phyloP scores from a whole-genome alignment of 805 yeast genomes.

The Cyberlindnera maritima region DNA sequence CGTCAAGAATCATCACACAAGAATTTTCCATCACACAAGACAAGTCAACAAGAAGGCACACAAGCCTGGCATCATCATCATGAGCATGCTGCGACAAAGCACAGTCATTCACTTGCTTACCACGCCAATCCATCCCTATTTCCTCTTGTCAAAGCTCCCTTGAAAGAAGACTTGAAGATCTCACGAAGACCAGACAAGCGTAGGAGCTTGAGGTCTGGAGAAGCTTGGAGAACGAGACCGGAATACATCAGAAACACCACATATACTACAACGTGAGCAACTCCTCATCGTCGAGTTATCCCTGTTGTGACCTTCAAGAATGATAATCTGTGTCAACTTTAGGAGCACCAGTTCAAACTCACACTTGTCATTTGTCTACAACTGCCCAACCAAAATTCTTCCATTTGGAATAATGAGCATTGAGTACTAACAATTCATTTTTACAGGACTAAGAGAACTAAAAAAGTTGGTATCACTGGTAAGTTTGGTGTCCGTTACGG shows the following conservation, averaged over 20 bases:
- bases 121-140: not conserved
- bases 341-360: no score
- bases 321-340: no score
- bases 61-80: not conserved
- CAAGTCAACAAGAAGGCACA: not conserved
- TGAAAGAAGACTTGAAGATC: not conserved
- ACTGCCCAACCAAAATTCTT: not conserved
- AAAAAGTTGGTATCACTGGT: constrained; percentile 99
- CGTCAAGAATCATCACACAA: not conserved
- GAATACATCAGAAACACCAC: not conserved
- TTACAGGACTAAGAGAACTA: constrained; percentile 97
- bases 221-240: not conserved
- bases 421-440: constrained; percentile 39
- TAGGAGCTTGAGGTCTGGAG: not conserved
- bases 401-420: not conserved
- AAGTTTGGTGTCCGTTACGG: constrained; percentile 99
- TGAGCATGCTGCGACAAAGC: no score
- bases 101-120: not conserved
- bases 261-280: no score
- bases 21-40: no score
- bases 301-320: no score
- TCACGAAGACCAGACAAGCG: not conserved
- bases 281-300: no score
- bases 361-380: not conserved
- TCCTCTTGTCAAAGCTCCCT: not conserved